Evolutionary conservation across 495 filamentous ascomycete species (phyloP).

Genomic region (Trichoderma gamsii): DNA sequence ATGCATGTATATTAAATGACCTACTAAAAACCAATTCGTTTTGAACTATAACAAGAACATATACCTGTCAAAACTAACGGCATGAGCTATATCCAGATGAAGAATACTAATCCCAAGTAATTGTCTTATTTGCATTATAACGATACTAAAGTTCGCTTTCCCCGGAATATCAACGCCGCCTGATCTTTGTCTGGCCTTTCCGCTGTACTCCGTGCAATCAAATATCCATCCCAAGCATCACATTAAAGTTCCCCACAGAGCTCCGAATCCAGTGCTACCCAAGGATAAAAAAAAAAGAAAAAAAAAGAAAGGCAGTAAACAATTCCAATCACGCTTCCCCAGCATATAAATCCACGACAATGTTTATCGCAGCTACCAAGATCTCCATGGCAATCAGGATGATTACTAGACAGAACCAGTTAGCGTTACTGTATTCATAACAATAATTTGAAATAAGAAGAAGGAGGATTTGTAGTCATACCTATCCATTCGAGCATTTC

Average conservation of each 20-base stretch:
- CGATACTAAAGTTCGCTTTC: neutral
- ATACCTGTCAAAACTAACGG: neutral
- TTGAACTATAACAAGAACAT: neutral
- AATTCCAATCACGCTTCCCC: constrained; percentile 10
- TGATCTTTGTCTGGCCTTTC: neutral
- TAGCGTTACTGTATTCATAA: neutral
- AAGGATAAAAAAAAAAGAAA: neutral
- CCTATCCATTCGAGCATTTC: constrained; percentile 96
- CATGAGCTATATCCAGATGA: neutral
- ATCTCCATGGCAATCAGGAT: constrained; percentile 95
- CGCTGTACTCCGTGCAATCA: neutral
- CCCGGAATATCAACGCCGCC: neutral
- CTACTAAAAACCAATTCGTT: neutral
- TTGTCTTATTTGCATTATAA: neutral
- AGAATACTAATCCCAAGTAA: neutral
- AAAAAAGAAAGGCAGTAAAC: neutral
- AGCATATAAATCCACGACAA: constrained; percentile 89
- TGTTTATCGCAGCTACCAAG: constrained; percentile 89
- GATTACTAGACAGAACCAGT: constrained; percentile 59
- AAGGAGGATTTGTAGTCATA: constrained; percentile 32
- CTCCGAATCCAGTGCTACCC: neutral
- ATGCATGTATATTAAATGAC: neutral
- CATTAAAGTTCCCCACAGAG: too few relatives aligned
- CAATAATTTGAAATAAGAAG: constrained; percentile 10
- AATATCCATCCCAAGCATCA: too few relatives aligned